Evolutionary conservation across 495 filamentous ascomycete genomes (phyloP).

Genomic region (Immersiella caudata): DNA sequence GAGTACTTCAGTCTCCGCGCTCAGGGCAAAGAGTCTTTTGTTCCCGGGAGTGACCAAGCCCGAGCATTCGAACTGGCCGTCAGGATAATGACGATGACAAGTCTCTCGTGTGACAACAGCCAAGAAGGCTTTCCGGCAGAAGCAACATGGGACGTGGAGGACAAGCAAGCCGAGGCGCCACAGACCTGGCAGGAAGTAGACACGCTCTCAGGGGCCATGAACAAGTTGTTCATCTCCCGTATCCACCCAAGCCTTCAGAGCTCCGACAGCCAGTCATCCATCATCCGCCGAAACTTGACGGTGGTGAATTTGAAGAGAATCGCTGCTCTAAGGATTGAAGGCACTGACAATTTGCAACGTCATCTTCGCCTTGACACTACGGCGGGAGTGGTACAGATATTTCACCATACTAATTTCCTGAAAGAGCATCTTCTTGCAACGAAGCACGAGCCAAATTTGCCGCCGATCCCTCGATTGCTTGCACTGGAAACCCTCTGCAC

Average conservation of each 20-base stretch:
- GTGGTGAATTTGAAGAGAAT: constrained; percentile 38
- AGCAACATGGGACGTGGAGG: constrained; percentile 3
- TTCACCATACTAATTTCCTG: constrained; percentile 38
- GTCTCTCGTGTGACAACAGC: constrained; percentile 14
- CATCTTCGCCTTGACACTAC: constrained; percentile 38
- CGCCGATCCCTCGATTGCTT: constrained; percentile 28
- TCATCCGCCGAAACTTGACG: constrained; percentile 28
- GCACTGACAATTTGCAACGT: constrained; percentile 38
- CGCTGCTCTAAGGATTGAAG: constrained; percentile 34
- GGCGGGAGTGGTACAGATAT: constrained; percentile 35
- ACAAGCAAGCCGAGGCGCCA: too few species aligned
- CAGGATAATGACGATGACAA: constrained; percentile 40
- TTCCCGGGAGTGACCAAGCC: constrained; percentile 14
- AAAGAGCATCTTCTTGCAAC: constrained; percentile 39
- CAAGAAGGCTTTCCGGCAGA: not conserved
- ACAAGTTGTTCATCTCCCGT: constrained; percentile 32
- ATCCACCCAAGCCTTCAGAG: constrained; percentile 36
- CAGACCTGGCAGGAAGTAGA: constrained; percentile 30
- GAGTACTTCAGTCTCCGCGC: not conserved
- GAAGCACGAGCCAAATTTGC: constrained; percentile 17
- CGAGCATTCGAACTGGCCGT: constrained; percentile 39
- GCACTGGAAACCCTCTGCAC: constrained; percentile 44
- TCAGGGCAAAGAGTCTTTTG: not conserved
- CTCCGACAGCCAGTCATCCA: constrained; percentile 17
- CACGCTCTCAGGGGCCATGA: constrained; percentile 30